Evolutionary conservation across 805 yeast genomes (phyloP).

Genomic region (Lachancea meyersii): DNA sequence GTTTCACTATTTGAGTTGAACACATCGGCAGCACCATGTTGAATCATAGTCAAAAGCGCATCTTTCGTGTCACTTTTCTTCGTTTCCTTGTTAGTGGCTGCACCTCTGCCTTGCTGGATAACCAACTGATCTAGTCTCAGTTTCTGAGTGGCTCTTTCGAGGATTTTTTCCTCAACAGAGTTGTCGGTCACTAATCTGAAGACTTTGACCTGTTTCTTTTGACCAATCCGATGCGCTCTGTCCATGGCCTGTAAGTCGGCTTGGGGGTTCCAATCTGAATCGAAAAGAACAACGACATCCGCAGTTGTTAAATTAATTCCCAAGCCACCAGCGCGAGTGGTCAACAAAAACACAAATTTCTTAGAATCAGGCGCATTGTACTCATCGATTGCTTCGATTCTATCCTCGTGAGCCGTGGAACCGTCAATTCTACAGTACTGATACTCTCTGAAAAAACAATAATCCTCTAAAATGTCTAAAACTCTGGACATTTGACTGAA

Average conservation of each 20-base stretch:
- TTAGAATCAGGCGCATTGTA: conserved; percentile 68
- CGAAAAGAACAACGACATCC: conserved; percentile 67
- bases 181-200: conserved; percentile 73
- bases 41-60: conserved; percentile 75
- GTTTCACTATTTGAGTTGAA: conserved; percentile 28
- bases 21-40: conserved; percentile 71
- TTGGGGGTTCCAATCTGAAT: conserved; percentile 86
- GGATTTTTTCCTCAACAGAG: conserved; percentile 76
- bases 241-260: conserved; percentile 89
- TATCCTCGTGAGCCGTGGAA: conserved; percentile 70
- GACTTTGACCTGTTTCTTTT: conserved; percentile 75
- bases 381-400: conserved; percentile 71
- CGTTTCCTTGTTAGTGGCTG: conserved; percentile 22
- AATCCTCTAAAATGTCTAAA: conserved; percentile 75
- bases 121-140: conserved; percentile 74
- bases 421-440: conserved; percentile 80
- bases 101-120: conserved; percentile 63
- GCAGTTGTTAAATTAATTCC: conserved; percentile 82
- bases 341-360: conserved; percentile 67
- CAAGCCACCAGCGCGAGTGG: conserved; percentile 87
- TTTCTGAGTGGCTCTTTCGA: conserved; percentile 78
- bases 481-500: conserved; percentile 82
- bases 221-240: conserved; percentile 84
- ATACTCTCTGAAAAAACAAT: conserved; percentile 61
- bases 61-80: conserved; percentile 46